Base-by-base conservation (phyloP, 176 grass and related monocot species). In the Oryza meyeriana region DNA sequence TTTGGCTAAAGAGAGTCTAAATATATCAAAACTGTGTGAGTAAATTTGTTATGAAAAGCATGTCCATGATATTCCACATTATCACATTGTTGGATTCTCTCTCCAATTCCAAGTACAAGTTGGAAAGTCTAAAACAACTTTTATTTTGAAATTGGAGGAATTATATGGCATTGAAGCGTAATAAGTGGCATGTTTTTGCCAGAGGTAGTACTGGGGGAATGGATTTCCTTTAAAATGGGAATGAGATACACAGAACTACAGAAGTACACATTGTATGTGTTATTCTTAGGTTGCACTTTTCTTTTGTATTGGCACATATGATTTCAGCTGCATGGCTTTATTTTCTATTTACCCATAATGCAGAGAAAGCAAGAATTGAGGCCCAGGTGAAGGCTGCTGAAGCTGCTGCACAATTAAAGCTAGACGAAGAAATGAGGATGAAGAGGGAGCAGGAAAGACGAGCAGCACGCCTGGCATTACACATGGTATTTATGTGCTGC, bases 311-410 rank as follows among this genome's bases (percentile, higher is more conserved):
- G 39, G 30, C 14, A 74, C 30, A 12, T 13, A 16, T 74, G 40
- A 18, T 67, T 20, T 74, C 29, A 62, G 41, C 71, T 78, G 12
- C 17, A 26, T 34, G 33, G 1, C 36, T 61, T 78, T 39, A 39
- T 76, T 72, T 82, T 74, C 22, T 20, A 57, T 40, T 35, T 69
- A 42, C 39, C 47, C 64, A 83, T 63, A 16, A 20, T 81, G 64
- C 88, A 98, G 95, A 93, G 77, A 91, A 87, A 78, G 85, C 79
- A 77, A 92, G 88, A 81, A 94, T 97, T 29, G 88, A 97, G 74
- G 90, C 92, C 18, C 86, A 93, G 85, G 85, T 98, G 41, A 91
- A 79, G 79, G 94, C 92, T 13, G 88, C 86, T 40, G 87, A 97
- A 78, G 59, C 73, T 77, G 90, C 88, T 74, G 90, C 90, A 26